A percentile compares a stretch with the other conserved stretches of the same genome.
Conservation (phyloP, 805 yeast genomes). For the Candida railenensis region DNA sequence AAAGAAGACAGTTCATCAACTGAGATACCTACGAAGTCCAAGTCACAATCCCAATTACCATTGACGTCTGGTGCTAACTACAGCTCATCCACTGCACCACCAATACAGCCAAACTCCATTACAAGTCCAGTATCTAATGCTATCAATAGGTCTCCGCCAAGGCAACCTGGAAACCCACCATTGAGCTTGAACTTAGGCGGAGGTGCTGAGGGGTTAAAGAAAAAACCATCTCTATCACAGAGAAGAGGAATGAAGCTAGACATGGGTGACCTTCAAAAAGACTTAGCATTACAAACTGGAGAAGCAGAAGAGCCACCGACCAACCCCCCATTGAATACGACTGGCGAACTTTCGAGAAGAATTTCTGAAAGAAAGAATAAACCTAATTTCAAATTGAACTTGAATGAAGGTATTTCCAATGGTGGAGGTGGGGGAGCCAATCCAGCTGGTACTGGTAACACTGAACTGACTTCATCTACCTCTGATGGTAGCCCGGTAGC, state of each 20-base stretch:
- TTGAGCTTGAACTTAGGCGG: conserved; percentile 3
- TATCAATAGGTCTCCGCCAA: conserved; percentile 1
- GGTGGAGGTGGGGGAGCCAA: not conserved
- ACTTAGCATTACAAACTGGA: not conserved
- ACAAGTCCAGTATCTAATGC: not conserved
- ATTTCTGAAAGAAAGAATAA: conserved; percentile 38
- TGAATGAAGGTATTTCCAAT: conserved; percentile 8
- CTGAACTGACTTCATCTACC: not conserved
- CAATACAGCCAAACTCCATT: not conserved
- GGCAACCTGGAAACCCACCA: conserved; percentile 5
- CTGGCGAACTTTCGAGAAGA: conserved; percentile 36
- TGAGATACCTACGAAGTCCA: not conserved
- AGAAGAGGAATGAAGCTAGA: conserved; percentile 55
- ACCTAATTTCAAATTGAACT: conserved; percentile 38
- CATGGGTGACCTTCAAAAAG: conserved; percentile 24
- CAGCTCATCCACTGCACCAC: not conserved
- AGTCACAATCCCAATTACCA: not conserved
- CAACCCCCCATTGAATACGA: conserved; percentile 13
- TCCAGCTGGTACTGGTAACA: not conserved
- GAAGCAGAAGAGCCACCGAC: conserved; percentile 1
- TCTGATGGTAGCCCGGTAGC: conserved; percentile 1
- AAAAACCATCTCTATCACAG: conserved; percentile 49
- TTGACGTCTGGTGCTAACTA: not conserved
- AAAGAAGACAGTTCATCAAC: conserved; percentile 14
- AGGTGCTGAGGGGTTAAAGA: conserved; percentile 17